Evolutionary conservation across 2,329 filamentous ascomycete genomes (phyloP).

Genomic region (Apiospora pterosperma): DNA sequence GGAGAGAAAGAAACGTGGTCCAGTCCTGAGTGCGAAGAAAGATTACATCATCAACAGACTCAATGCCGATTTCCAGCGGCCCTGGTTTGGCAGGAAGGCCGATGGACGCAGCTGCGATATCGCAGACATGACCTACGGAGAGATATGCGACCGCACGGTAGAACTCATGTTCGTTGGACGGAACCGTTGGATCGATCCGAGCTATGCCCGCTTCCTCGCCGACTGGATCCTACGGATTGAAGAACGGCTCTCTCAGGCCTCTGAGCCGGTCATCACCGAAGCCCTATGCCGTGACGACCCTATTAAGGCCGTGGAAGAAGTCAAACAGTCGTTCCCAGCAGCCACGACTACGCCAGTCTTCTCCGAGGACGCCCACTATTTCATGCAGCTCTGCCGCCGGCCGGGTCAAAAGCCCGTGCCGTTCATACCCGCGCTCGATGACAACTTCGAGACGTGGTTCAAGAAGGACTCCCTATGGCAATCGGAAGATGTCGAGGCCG

Average conservation of each 20-base stretch:
- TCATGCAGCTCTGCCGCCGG: conserved; percentile 26
- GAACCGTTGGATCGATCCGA: conserved; percentile 35
- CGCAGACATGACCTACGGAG: conserved; percentile 44
- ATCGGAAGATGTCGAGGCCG: conserved; percentile 32
- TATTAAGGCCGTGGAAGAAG: background rate
- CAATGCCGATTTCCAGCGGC: conserved; percentile 45
- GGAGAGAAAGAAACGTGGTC: conserved; percentile 31
- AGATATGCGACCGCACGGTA: conserved; percentile 41
- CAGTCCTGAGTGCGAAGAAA: conserved; percentile 36
- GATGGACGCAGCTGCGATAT: conserved; percentile 39
- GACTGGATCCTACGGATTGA: conserved; percentile 22
- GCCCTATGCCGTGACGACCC: conserved; percentile 3
- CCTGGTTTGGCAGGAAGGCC: conserved; percentile 43
- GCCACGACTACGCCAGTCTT: conserved; percentile 15
- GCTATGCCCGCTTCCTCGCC: conserved; percentile 15
- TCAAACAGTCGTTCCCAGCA: conserved; percentile 10
- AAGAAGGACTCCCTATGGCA: conserved; percentile 39
- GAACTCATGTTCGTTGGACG: conserved; percentile 39
- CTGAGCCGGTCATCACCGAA: conserved; percentile 5
- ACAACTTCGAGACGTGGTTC: conserved; percentile 34
- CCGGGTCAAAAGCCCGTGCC: conserved; percentile 30
- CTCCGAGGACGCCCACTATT: conserved; percentile 21
- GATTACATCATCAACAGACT: conserved; percentile 42
- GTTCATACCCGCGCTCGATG: conserved; percentile 31
- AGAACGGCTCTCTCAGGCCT: conserved; percentile 12